Evolutionary conservation across 2,329 filamentous ascomycete species (phyloP).

Genomic region (Trichophyton mentagrophytes): DNA sequence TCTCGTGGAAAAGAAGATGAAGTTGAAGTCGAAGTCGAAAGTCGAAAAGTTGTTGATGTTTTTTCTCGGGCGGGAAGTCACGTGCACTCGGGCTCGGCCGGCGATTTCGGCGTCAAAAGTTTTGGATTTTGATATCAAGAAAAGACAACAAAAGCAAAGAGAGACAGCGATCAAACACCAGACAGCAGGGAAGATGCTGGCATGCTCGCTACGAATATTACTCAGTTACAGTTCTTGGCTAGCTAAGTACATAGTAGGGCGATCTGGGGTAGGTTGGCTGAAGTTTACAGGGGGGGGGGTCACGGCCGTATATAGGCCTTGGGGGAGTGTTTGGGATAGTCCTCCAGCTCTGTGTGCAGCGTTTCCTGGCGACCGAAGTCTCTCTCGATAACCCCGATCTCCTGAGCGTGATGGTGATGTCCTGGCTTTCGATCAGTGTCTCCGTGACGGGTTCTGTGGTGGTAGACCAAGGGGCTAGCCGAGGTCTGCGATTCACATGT

Average conservation of each 20-base stretch:
- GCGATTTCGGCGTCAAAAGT: background rate
- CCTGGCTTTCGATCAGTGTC: background rate
- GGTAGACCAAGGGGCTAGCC: background rate
- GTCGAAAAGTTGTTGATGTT: constrained; percentile 4
- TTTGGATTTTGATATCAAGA: background rate
- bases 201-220: background rate
- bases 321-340: constrained; percentile 1
- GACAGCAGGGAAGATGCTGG: background rate
- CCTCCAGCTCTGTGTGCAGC: constrained; percentile 2
- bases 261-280: background rate
- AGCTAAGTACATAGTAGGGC: background rate
- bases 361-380: constrained; percentile 7
- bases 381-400: constrained; percentile 6
- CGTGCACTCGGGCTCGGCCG: background rate
- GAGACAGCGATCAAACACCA: background rate
- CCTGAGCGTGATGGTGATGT: background rate
- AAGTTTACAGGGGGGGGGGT: background rate
- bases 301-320: constrained; percentile 5
- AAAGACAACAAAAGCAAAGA: background rate
- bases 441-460: background rate
- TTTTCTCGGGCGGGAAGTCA: constrained; percentile 7
- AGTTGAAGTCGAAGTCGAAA: background rate
- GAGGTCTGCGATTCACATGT: constrained; percentile 1
- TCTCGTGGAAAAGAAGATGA: background rate
- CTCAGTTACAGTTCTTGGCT: background rate